These are phyloP conservation scores for Nemania abortiva DNA, from an alignment of 2,329 filamentous ascomycete species.

Conservation along the genomic window DNA sequence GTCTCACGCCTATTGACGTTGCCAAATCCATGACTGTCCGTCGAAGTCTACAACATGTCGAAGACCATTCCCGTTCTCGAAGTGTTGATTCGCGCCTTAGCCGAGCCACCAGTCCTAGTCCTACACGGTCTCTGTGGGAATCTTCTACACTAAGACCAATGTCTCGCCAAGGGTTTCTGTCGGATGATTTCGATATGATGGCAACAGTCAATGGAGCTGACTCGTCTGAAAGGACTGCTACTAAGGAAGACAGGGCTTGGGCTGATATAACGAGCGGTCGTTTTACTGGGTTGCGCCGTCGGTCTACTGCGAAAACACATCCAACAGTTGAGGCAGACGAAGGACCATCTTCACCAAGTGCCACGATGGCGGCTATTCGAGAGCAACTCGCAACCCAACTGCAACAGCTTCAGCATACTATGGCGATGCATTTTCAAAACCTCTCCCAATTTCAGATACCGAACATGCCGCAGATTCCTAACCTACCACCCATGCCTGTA, in stretches of 20 bases:
- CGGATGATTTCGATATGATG: conserved; percentile 57
- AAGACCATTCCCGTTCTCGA: conserved; percentile 73
- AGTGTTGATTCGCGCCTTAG: conserved; percentile 72
- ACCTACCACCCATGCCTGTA: conserved; percentile 68
- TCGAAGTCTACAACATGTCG: conserved; percentile 71
- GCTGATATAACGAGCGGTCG: conserved; percentile 54
- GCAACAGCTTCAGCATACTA: conserved; percentile 79
- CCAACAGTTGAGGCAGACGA: conserved; percentile 51
- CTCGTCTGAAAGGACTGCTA: conserved; percentile 53
- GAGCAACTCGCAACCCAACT: conserved; percentile 80
- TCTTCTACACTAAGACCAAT: conserved; percentile 56
- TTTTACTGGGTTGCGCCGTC: conserved; percentile 42
- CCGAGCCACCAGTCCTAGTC: conserved; percentile 74
- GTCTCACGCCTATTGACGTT: conserved; percentile 78
- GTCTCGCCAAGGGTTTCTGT: conserved; percentile 55
- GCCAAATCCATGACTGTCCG: conserved; percentile 74
- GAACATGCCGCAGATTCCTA: conserved; percentile 72
- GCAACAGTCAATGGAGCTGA: conserved; percentile 54
- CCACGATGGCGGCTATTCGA: conserved; percentile 76
- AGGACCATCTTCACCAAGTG: conserved; percentile 66
- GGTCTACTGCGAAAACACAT: conserved; percentile 40
- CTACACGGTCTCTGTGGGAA: conserved; percentile 76
- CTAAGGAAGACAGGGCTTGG: conserved; percentile 57
- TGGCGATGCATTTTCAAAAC: conserved; percentile 75
- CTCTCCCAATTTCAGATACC: conserved; percentile 72